A percentile compares a stretch with the other conserved stretches of the same genome.
Evolutionary conservation across 306 rosid genomes (phyloP).

Genomic region (Quercus alba): DNA sequence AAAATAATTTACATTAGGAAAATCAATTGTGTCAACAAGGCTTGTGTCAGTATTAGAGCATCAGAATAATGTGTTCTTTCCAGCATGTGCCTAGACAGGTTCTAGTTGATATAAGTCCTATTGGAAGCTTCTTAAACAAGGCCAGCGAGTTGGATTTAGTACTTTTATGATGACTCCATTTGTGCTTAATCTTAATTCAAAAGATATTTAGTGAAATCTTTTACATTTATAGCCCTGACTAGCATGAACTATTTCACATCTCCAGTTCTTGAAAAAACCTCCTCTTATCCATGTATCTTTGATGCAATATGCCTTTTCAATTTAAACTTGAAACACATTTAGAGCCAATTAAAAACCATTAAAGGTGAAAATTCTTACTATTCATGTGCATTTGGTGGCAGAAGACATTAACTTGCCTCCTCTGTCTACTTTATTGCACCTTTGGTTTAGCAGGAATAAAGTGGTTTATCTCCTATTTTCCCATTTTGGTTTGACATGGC

Average conservation of each 20-base stretch:
- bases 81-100: not conserved
- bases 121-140: not conserved
- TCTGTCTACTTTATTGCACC: no score
- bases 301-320: not conserved
- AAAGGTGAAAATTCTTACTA: not conserved
- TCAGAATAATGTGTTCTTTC: no score
- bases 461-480: not conserved
- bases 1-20: not conserved
- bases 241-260: not conserved
- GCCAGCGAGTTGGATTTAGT: no score
- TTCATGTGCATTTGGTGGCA: not conserved
- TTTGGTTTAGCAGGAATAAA: no score
- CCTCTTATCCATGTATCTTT: not conserved
- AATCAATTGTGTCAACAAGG: not conserved
- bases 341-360: not conserved
- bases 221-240: not conserved
- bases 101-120: not conserved
- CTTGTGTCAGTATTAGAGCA: no score
- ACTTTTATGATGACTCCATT: not conserved
- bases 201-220: not conserved
- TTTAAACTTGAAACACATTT: not conserved
- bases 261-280: not conserved
- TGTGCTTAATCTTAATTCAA: not conserved
- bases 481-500: constrained; percentile 9
- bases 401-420: no score